phyloP scores from a whole-genome alignment of 148 eudicot species.

The Nepenthes mirabilis region DNA sequence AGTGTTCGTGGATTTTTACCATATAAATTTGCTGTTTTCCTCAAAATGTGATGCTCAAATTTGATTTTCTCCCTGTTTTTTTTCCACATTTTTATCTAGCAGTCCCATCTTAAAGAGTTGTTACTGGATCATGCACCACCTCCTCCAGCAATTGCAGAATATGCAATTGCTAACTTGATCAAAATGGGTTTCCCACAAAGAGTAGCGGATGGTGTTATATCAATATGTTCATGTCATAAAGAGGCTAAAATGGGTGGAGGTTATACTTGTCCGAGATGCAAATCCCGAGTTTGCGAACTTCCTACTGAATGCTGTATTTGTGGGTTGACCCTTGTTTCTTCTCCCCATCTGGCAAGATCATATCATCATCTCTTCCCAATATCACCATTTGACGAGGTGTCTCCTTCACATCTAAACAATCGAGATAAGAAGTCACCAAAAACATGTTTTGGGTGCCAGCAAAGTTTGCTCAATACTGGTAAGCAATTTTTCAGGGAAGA shows the following conservation, averaged over 20 bases:
- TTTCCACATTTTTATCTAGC: conserved; percentile 13
- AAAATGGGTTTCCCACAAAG: conserved; percentile 98
- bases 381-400: conserved; percentile 72
- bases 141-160: conserved; percentile 96
- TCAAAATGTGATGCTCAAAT: not conserved
- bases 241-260: conserved; percentile 93
- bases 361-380: conserved; percentile 94
- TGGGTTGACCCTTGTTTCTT: conserved; percentile 94
- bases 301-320: conserved; percentile 92
- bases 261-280: conserved; percentile 96
- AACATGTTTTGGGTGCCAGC: conserved; percentile 83
- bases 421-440: conserved; percentile 31
- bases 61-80: not conserved
- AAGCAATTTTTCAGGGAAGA: conserved; percentile 7
- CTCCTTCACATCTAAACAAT: conserved; percentile 27
- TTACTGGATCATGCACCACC: conserved; percentile 94
- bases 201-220: conserved; percentile 81
- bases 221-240: conserved; percentile 91
- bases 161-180: conserved; percentile 80
- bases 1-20: too few species aligned
- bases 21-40: too few species aligned
- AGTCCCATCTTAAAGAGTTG: conserved; percentile 82
- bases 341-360: conserved; percentile 94
- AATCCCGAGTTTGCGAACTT: conserved; percentile 81
- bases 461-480: conserved; percentile 64